These are phyloP conservation scores for Patellifolia procumbens DNA, from an alignment of 179 eudicot species.

Conservation along the genomic window DNA sequence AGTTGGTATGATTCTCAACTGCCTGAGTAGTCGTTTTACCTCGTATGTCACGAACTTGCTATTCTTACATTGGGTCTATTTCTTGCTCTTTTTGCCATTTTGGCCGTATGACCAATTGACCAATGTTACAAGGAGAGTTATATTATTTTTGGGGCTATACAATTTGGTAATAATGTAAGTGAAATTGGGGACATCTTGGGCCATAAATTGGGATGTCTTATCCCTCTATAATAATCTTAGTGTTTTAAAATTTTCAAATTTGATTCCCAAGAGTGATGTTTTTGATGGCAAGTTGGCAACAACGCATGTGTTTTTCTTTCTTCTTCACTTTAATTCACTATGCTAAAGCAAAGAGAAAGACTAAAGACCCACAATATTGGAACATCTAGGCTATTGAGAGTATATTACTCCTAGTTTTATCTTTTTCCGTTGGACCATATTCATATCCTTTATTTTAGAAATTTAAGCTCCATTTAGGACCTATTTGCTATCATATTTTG, in stretches of 20 bases:
- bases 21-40: conserved; percentile 19
- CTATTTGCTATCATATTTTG: no score
- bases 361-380: conserved; percentile 12
- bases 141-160: neutral
- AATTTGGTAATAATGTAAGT: neutral
- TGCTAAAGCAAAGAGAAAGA: conserved; percentile 24
- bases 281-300: no score
- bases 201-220: neutral
- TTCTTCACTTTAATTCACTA: conserved; percentile 22
- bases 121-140: neutral
- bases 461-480: neutral
- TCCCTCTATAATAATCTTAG: neutral
- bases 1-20: neutral
- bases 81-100: neutral
- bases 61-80: neutral
- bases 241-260: conserved; percentile 26
- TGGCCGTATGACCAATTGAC: neutral
- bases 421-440: conserved; percentile 28
- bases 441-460: neutral
- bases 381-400: conserved; percentile 11
- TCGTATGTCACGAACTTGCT: conserved; percentile 5
- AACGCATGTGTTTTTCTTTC: conserved; percentile 13
- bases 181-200: neutral
- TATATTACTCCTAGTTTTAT: neutral
- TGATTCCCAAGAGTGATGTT: conserved; percentile 25